Evolutionary conservation across 2,329 filamentous ascomycete genomes (phyloP), one percentile per base, ranked within the genome.

Genomic region (Fusarium poae): DNA sequence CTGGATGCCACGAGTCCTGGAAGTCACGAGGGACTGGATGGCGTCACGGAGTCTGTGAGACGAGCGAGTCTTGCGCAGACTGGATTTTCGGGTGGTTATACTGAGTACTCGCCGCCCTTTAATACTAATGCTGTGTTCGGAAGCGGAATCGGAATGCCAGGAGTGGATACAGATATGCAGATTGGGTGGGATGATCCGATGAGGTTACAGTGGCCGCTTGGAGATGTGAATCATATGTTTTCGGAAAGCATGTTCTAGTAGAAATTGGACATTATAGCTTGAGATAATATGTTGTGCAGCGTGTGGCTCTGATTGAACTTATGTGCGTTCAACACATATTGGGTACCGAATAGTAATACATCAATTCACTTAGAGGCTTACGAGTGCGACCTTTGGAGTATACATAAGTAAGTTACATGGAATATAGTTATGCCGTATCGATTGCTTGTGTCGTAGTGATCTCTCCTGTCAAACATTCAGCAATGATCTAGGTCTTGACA

Each of bases 221-320:
- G 65, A 1, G 65, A 67, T 23, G 65, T 68, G 5, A 68, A 65
- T 15, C 64, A 67, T 32, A 68, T 67, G 65, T 67, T 67, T 42
- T 60, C 65, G 3, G 65, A 67, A 40, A 60, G 40, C 18, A 70
- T 60, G 2, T 67, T 67, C 50, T 56, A 67, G 53, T n/a, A 8
- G 7, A 15, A 27, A 23, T 42, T 37, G 6, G 4, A 16, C 13
- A 27, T 5, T 11, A 30, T 32, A 21, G 1, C 30, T 15, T 32
- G 20, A 3, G 3, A 4, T 23, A 34, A 21, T 3, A 12, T 34
- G 7, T 16, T 34, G 3, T 4, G 2, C 18, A 21, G 16, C 12
- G 12, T 5, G 6, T 13, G 29, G 12, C 29, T 30, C 1, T 30
- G 12, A 0, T 30, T 32, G 13, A 32, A 6, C 30, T 16, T 15